Evolutionary conservation across 257 asterid genomes (phyloP).

Genomic region (Fraxinus americana): DNA sequence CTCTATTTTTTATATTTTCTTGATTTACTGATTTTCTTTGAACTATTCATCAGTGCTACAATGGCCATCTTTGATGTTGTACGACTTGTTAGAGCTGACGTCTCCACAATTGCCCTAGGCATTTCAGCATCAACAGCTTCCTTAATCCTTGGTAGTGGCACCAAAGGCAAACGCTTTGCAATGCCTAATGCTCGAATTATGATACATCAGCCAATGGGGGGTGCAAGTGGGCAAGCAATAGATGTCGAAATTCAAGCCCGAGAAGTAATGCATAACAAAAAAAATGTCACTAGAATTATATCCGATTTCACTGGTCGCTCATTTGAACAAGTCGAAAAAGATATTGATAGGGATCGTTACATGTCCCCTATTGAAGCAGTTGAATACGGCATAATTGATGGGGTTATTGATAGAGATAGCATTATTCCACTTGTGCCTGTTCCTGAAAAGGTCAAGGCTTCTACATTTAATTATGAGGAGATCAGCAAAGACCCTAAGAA

Average conservation of each 20-base stretch:
- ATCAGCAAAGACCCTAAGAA: conserved; percentile 40
- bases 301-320: conserved; percentile 76
- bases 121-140: conserved; percentile 94
- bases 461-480: conserved; percentile 57
- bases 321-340: conserved; percentile 77
- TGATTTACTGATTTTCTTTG: not conserved
- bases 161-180: conserved; percentile 91
- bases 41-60: conserved; percentile 59
- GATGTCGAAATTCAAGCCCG: conserved; percentile 94
- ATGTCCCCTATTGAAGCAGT: conserved; percentile 85
- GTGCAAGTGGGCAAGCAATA: conserved; percentile 82
- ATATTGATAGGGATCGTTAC: conserved; percentile 55
- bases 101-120: conserved; percentile 74
- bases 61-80: conserved; percentile 63
- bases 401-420: conserved; percentile 75
- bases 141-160: conserved; percentile 88
- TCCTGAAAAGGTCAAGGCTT: conserved; percentile 66
- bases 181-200: conserved; percentile 85
- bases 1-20: not conserved
- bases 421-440: conserved; percentile 61
- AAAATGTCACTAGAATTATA: conserved; percentile 60
- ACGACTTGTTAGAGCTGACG: conserved; percentile 62
- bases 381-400: conserved; percentile 90
- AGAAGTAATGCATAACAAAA: conserved; percentile 83
- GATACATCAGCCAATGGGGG: conserved; percentile 60